Percentiles rank a stretch among this genome's conserved stretches.
Evolutionary conservation across 2,329 filamentous ascomycete species (phyloP).

Genomic region (Leptographium procerum): DNA sequence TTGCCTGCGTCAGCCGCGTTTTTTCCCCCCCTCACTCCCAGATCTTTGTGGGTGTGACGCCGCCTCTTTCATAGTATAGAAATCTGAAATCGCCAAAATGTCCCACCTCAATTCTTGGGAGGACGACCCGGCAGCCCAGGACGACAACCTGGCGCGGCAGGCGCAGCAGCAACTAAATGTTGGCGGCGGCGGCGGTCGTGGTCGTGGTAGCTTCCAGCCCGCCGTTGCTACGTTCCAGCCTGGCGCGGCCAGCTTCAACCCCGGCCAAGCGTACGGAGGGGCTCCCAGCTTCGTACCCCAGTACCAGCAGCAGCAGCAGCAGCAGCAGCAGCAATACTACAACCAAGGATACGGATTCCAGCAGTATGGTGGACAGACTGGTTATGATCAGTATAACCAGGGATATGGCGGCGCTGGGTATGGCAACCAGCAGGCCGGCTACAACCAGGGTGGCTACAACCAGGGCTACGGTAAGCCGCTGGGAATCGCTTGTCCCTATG

Average conservation of each 20-base stretch:
- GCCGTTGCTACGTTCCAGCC: constrained; percentile 63
- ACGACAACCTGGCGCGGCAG: constrained; percentile 68
- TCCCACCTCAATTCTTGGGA: constrained; percentile 90
- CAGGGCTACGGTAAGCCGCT: constrained; percentile 31
- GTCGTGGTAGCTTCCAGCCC: constrained; percentile 42
- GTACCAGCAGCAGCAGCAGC: constrained; percentile 14
- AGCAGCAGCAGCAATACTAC: constrained; percentile 12
- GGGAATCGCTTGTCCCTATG: background rate
- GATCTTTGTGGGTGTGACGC: background rate
- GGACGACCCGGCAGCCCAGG: constrained; percentile 68
- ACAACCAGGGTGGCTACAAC: constrained; percentile 27
- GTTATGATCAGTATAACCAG: constrained; percentile 35
- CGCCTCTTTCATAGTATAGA: background rate
- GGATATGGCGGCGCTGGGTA: constrained; percentile 11
- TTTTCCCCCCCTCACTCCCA: too few species aligned
- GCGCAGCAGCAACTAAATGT: constrained; percentile 65
- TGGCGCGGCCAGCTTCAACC: constrained; percentile 50
- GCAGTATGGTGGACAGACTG: constrained; percentile 32
- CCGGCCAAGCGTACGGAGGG: constrained; percentile 50
- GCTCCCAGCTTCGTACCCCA: constrained; percentile 29
- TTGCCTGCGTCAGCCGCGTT: background rate
- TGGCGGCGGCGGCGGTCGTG: constrained; percentile 27
- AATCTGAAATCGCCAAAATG: constrained; percentile 5
- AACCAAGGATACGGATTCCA: constrained; percentile 21
- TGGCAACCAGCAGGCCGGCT: constrained; percentile 24